Evolutionary conservation across 1,139 yeast genomes (phyloP).

Genomic region (Insectozyma bohioensis): DNA sequence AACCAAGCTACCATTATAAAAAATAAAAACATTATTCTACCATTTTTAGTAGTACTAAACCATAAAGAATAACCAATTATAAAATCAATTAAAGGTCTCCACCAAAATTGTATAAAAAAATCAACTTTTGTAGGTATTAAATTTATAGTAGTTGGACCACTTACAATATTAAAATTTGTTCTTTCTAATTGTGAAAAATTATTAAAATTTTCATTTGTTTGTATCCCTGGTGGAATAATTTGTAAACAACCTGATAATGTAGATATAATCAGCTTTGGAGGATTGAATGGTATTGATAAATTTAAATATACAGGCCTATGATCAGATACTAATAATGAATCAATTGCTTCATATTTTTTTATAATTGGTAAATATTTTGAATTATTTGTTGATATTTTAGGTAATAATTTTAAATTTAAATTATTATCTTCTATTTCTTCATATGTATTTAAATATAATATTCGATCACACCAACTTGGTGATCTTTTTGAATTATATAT

Average conservation of each 20-base stretch:
- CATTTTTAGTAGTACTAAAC: constrained; percentile 37
- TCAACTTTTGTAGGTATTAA: constrained; percentile 44
- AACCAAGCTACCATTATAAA: constrained; percentile 1
- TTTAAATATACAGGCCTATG: constrained; percentile 47
- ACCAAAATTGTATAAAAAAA: constrained; percentile 23
- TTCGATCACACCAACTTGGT: constrained; percentile 92
- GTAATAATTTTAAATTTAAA: constrained; percentile 3
- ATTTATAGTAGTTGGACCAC: constrained; percentile 47
- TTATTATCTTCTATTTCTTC: constrained; percentile 15
- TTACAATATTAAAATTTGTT: constrained; percentile 17
- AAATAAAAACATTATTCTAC: constrained; percentile 29
- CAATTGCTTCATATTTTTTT: constrained; percentile 41
- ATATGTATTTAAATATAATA: constrained; percentile 57
- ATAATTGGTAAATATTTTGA: constrained; percentile 23
- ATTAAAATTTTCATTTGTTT: constrained; percentile 16
- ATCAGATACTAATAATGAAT: constrained; percentile 35
- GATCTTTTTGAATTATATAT: constrained; percentile 58
- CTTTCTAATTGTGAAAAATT: constrained; percentile 6
- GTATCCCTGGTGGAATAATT: constrained; percentile 20
- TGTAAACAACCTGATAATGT: constrained; percentile 45
- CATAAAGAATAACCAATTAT: constrained; percentile 42
- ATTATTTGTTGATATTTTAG: constrained; percentile 1
- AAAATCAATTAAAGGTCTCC: constrained; percentile 34
- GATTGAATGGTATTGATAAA: constrained; percentile 39
- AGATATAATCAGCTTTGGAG: constrained; percentile 39